Evolutionary conservation across 176 grass and related monocot genomes (phyloP).

Genomic region (Triticum monococcum): DNA sequence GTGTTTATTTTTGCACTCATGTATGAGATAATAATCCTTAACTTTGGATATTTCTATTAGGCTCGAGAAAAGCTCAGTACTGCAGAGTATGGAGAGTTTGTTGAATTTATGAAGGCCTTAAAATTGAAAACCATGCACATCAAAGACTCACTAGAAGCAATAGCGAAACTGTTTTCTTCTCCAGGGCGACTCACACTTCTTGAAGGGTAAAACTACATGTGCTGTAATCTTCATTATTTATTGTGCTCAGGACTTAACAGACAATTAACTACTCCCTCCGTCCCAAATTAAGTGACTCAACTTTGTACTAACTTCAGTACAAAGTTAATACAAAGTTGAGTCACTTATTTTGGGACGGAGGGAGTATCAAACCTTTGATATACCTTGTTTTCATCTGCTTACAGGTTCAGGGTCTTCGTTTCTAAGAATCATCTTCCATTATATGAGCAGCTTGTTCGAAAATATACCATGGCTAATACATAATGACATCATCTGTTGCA

Average conservation of each 20-base stretch:
- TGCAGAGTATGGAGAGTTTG: constrained; percentile 81
- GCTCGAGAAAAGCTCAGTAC: constrained; percentile 64
- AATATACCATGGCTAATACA: constrained; percentile 47
- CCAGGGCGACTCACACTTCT: constrained; percentile 65
- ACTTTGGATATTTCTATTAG: constrained; percentile 45
- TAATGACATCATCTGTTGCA: constrained; percentile 20
- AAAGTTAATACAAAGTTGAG: no score
- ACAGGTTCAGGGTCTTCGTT: constrained; percentile 94
- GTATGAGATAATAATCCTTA: constrained; percentile 20
- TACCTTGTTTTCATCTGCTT: constrained; percentile 34
- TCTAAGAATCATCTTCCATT: constrained; percentile 64
- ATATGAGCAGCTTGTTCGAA: constrained; percentile 72
- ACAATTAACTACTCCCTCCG: not conserved
- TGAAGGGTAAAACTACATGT: constrained; percentile 60
- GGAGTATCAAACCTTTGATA: constrained; percentile 24
- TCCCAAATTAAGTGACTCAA: no score
- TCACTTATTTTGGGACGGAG: no score
- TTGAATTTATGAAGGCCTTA: constrained; percentile 86
- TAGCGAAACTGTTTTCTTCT: constrained; percentile 82
- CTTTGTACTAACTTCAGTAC: no score
- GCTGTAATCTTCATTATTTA: constrained; percentile 7
- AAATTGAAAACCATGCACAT: constrained; percentile 72
- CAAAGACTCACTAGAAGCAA: constrained; percentile 66
- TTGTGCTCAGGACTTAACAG: constrained; percentile 3
- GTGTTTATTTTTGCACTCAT: not conserved